Conservation (phyloP, 2,329 filamentous ascomycete genomes). For the Penicillium sp. region DNA sequence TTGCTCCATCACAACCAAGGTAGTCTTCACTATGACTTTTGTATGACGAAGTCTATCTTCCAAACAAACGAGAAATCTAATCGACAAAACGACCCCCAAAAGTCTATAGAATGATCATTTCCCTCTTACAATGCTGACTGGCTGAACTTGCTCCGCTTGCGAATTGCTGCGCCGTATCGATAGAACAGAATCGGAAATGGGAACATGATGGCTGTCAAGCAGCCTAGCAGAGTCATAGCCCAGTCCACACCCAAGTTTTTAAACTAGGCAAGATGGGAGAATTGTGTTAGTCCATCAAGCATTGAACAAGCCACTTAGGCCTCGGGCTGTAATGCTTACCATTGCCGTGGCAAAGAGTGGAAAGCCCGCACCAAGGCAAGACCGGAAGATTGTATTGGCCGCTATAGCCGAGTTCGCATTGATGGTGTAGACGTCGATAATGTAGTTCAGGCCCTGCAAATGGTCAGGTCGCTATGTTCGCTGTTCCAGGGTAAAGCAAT, state of each 20-base stretch:
- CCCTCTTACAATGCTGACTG: too few species aligned
- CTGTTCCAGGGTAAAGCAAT: neutral
- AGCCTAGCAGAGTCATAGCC: slow-evolving; percentile 30
- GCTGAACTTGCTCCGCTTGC: slow-evolving; percentile 41
- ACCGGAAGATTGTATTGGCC: slow-evolving; percentile 31
- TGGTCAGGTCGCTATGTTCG: neutral
- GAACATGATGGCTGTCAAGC: slow-evolving; percentile 29
- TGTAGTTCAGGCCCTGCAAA: slow-evolving; percentile 30
- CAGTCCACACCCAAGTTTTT: slow-evolving; percentile 29
- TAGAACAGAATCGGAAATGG: slow-evolving; percentile 47
- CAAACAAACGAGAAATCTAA: too few species aligned
- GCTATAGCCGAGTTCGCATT: slow-evolving; percentile 36
- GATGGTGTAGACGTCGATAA: slow-evolving; percentile 36
- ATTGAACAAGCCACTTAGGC: neutral
- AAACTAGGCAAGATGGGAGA: slow-evolving; percentile 22
- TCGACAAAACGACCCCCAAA: too few species aligned
- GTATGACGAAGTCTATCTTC: too few species aligned
- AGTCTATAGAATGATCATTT: too few species aligned
- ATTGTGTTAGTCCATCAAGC: neutral
- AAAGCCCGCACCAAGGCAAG: slow-evolving; percentile 29
- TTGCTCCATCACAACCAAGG: too few species aligned
- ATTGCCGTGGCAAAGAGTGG: slow-evolving; percentile 26
- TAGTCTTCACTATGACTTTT: too few species aligned
- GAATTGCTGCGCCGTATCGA: slow-evolving; percentile 42
- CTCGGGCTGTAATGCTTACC: too few species aligned